phyloP scores from a whole-genome alignment of 179 eudicot species.

The Drosera spatulata region DNA sequence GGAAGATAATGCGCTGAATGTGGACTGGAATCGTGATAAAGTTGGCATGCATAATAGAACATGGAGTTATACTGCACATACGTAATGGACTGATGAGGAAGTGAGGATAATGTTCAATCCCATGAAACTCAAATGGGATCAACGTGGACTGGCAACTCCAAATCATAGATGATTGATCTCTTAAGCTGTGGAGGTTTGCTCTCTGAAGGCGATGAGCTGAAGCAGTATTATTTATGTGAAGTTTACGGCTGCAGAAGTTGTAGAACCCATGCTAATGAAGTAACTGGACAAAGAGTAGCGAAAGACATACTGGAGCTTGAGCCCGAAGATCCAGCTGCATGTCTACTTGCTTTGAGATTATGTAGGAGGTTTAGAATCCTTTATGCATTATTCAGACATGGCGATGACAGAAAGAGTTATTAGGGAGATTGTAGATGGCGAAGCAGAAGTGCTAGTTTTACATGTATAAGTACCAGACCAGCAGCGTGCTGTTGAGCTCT shows the following conservation, averaged over 20 bases:
- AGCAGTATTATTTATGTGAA: conserved; percentile 41
- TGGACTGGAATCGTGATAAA: conserved; percentile 40
- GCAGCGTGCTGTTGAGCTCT: background rate
- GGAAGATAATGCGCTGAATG: conserved; percentile 39
- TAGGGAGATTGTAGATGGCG: conserved; percentile 37
- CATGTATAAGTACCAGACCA: background rate
- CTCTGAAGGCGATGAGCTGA: conserved; percentile 57
- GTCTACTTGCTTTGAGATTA: conserved; percentile 47
- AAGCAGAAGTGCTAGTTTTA: conserved; percentile 20
- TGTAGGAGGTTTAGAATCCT: conserved; percentile 39
- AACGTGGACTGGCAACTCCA: conserved; percentile 49
- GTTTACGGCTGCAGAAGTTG: conserved; percentile 60
- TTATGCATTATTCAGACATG: conserved; percentile 31
- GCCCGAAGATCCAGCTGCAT: conserved; percentile 30
- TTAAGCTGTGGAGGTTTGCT: conserved; percentile 57
- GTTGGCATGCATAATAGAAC: conserved; percentile 49
- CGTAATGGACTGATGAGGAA: conserved; percentile 51
- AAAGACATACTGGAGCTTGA: conserved; percentile 35
- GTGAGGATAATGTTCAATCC: conserved; percentile 39
- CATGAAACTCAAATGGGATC: conserved; percentile 34
- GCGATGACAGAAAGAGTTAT: conserved; percentile 31
- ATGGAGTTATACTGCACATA: conserved; percentile 52
- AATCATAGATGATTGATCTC: conserved; percentile 68
- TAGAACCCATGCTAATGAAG: conserved; percentile 41
- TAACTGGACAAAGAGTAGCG: conserved; percentile 40